A percentile compares a stretch with the other conserved stretches of the same genome.
Conservation (phyloP, 1,284 basidiomycete genomes). For the Mycena sp. region DNA sequence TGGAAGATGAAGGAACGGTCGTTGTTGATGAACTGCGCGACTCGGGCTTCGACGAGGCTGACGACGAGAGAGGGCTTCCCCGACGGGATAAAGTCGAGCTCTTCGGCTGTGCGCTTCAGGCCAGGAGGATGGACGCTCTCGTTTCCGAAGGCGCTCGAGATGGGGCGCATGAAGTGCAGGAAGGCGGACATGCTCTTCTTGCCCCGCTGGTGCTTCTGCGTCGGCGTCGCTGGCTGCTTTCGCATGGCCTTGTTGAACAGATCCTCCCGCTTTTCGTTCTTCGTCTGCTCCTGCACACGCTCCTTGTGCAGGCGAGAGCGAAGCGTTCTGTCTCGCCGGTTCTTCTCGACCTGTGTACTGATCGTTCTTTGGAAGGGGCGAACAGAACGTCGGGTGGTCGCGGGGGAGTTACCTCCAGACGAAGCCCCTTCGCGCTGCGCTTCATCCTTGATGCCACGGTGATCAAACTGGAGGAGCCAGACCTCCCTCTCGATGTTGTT, state of each 20-base stretch:
- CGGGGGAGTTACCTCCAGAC: constrained; percentile 49
- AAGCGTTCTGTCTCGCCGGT: constrained; percentile 74
- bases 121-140: constrained; percentile 50
- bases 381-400: constrained; percentile 58
- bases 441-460: constrained; percentile 76
- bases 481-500: constrained; percentile 78
- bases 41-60: constrained; percentile 75
- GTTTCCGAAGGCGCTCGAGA: constrained; percentile 82
- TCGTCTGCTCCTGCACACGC: constrained; percentile 75
- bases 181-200: constrained; percentile 88
- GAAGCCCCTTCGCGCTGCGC: constrained; percentile 68
- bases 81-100: constrained; percentile 75
- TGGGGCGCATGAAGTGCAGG: constrained; percentile 85
- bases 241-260: constrained; percentile 78
- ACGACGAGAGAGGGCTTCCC: constrained; percentile 79
- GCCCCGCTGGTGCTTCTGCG: constrained; percentile 76
- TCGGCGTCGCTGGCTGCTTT: constrained; percentile 49
- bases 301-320: constrained; percentile 76
- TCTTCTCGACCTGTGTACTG: constrained; percentile 76
- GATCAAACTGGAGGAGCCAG: constrained; percentile 65
- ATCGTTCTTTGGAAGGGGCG: constrained; percentile 77
- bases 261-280: constrained; percentile 76
- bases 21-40: constrained; percentile 76
- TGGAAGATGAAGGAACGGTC: constrained; percentile 84
- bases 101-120: constrained; percentile 67